phyloP scores from a whole-genome alignment of 2,329 filamentous ascomycete genomes.

The Fonsecaea nubica region DNA sequence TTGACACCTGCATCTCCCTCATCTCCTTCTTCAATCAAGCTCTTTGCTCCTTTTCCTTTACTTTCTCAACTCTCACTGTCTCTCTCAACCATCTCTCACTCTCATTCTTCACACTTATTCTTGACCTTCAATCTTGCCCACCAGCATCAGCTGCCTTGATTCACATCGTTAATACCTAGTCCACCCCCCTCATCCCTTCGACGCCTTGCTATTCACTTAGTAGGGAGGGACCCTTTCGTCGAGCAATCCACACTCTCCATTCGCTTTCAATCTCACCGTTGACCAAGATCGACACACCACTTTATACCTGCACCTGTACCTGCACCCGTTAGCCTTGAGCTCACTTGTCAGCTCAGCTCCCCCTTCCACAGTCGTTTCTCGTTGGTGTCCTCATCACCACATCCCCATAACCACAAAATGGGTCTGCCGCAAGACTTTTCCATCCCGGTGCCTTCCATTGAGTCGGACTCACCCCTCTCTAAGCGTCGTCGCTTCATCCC shows the following conservation, averaged over 20 bases:
- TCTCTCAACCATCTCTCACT: neutral
- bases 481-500: conserved; percentile 55
- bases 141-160: neutral
- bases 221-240: conserved; percentile 19
- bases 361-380: conserved; percentile 7
- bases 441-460: conserved; percentile 20
- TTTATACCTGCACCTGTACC: neutral
- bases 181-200: neutral
- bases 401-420: conserved; percentile 19
- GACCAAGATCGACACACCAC: neutral
- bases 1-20: conserved; percentile 2
- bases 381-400: neutral
- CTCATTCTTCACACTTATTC: conserved; percentile 16
- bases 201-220: conserved; percentile 38
- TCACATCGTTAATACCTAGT: neutral
- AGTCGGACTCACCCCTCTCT: conserved; percentile 40
- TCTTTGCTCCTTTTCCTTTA: conserved; percentile 12
- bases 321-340: neutral
- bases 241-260: neutral
- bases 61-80: conserved; percentile 14
- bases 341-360: neutral
- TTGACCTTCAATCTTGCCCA: conserved; percentile 2
- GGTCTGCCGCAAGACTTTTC: conserved; percentile 30
- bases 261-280: conserved; percentile 37
- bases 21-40: conserved; percentile 13